Evolutionary conservation across 305 asterid species (phyloP).

Genomic region (Solanum hybrid): DNA sequence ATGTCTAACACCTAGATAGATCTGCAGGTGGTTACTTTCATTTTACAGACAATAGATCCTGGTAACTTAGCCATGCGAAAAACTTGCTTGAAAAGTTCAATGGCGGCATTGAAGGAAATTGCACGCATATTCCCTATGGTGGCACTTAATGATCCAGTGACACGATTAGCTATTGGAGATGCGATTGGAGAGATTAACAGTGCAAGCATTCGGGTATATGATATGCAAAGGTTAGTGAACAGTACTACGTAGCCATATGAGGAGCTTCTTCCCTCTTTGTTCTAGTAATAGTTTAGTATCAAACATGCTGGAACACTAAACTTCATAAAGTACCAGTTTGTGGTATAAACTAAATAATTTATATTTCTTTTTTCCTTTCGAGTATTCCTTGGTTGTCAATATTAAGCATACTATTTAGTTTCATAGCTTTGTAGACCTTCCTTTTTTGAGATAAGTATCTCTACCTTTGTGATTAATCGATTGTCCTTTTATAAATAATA

Average conservation of each 20-base stretch:
- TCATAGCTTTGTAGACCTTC: background rate
- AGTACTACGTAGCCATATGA: background rate
- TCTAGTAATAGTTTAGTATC: background rate
- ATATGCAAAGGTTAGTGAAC: conserved; percentile 73
- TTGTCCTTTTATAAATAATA: background rate
- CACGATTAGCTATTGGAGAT: conserved; percentile 95
- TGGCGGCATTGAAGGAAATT: conserved; percentile 69
- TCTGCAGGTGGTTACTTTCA: conserved; percentile 86
- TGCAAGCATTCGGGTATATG: conserved; percentile 74
- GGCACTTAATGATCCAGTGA: conserved; percentile 60
- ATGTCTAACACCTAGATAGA: conserved; percentile 78
- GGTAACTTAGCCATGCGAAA: conserved; percentile 83
- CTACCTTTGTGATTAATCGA: background rate
- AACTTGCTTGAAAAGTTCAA: conserved; percentile 65
- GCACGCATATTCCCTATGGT: conserved; percentile 89
- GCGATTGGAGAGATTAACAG: conserved; percentile 67
- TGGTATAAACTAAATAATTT: background rate
- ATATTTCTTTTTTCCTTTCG: background rate
- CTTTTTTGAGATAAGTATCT: background rate
- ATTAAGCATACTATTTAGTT: background rate
- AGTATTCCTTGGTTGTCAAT: background rate
- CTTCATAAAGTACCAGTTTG: background rate
- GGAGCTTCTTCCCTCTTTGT: background rate
- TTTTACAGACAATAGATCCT: conserved; percentile 95
- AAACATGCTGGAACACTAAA: background rate